Percentiles rank a stretch among this genome's conserved stretches.
Evolutionary conservation across 371 early-diverging fungal genomes (phyloP).

Genomic region (Aphelidium insulamus): DNA sequence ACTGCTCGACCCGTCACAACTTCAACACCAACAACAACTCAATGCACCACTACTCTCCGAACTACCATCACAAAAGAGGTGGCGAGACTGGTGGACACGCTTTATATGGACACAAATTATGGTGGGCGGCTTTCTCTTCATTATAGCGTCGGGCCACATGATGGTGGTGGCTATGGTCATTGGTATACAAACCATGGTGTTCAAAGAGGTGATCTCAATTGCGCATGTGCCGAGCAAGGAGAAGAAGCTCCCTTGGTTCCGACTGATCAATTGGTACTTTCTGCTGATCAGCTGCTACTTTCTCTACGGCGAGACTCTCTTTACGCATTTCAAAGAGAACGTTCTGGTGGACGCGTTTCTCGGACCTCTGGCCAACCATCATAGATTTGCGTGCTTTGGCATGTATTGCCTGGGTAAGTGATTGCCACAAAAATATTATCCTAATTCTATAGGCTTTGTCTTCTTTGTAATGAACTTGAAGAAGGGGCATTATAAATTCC

Average conservation of each 20-base stretch:
- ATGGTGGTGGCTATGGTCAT: constrained; percentile 62
- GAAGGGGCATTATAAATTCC: constrained; percentile 65
- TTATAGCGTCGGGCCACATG: constrained; percentile 55
- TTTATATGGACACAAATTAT: constrained; percentile 67
- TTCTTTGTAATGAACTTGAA: constrained; percentile 79
- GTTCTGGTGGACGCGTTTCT: constrained; percentile 58
- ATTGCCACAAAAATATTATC: not conserved
- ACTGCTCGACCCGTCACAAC: too few relatives aligned
- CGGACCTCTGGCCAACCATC: constrained; percentile 68
- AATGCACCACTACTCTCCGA: too few relatives aligned
- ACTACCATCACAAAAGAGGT: too few relatives aligned
- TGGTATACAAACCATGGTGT: constrained; percentile 50
- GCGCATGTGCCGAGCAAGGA: constrained; percentile 61
- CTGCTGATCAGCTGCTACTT: constrained; percentile 69
- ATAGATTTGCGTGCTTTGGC: constrained; percentile 76
- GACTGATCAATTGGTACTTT: constrained; percentile 80
- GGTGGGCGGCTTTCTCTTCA: constrained; percentile 55
- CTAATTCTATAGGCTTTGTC: constrained; percentile 42
- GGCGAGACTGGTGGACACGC: constrained; percentile 34
- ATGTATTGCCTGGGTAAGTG: constrained; percentile 52
- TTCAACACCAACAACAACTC: too few relatives aligned
- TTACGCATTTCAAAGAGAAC: constrained; percentile 56
- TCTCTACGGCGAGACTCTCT: constrained; percentile 77
- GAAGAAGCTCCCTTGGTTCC: constrained; percentile 69
- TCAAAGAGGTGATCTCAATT: constrained; percentile 75